These are phyloP conservation scores for Colletotrichum sp. DNA, from an alignment of 2,329 filamentous ascomycete species.

Conservation along the genomic window DNA sequence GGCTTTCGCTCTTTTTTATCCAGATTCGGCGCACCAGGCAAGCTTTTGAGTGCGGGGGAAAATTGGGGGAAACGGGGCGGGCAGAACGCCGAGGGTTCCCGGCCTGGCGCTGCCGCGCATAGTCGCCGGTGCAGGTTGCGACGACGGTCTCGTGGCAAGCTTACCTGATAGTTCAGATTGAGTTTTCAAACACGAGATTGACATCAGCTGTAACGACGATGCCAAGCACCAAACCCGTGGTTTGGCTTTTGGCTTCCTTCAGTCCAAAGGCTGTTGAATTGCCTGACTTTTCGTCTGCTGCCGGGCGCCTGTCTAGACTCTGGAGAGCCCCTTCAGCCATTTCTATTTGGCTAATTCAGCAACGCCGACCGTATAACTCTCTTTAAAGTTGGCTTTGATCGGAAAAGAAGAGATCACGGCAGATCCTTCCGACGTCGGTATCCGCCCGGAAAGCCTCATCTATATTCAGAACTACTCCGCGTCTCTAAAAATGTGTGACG, in stretches of 20 bases:
- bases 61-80: background rate
- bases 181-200: background rate
- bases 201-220: background rate
- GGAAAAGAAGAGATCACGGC: background rate
- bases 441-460: background rate
- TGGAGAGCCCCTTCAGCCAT: background rate
- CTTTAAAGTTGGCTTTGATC: background rate
- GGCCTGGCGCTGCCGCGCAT: background rate
- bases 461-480: background rate
- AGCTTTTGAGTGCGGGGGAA: background rate
- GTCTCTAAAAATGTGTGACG: fast-evolving
- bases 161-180: background rate
- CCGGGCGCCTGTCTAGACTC: background rate
- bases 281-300: background rate
- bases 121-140: background rate
- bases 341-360: background rate
- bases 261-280: background rate
- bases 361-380: background rate
- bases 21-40: background rate
- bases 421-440: background rate
- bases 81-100: background rate
- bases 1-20: slow-evolving; percentile 1
- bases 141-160: background rate
- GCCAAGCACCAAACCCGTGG: background rate
- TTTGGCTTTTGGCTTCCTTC: background rate